phyloP scores from a whole-genome alignment of 495 filamentous ascomycete species.

The Venustampulla echinocandica region DNA sequence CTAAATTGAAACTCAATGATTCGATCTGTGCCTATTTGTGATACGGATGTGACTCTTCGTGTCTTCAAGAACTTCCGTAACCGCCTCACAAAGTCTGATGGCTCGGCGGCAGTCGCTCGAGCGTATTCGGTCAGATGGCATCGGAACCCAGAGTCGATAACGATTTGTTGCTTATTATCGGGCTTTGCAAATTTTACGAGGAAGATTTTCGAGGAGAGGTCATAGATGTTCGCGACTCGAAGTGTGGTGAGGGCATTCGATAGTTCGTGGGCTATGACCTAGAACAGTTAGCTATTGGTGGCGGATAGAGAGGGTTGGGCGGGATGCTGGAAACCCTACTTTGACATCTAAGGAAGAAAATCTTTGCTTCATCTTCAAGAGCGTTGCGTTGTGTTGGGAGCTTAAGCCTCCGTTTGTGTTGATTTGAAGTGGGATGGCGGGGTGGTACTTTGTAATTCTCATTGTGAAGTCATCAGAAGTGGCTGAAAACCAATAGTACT shows the following conservation, averaged over 20 bases:
- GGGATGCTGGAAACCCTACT: slow-evolving; percentile 2
- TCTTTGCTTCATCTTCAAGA: slow-evolving; percentile 96
- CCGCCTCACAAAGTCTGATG: slow-evolving; percentile 72
- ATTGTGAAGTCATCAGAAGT: too few relatives aligned
- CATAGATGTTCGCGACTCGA: slow-evolving; percentile 88
- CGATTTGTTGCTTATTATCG: slow-evolving; percentile 71
- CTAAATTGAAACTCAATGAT: slow-evolving; percentile 89
- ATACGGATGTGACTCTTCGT: slow-evolving; percentile 67
- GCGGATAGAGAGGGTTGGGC: neutral
- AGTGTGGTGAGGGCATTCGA: slow-evolving; percentile 62
- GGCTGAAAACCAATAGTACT: too few relatives aligned
- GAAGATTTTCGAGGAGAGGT: slow-evolving; percentile 78
- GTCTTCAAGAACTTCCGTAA: slow-evolving; percentile 84
- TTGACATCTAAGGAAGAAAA: slow-evolving; percentile 52
- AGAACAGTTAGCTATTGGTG: slow-evolving; percentile 17
- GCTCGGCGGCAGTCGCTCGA: slow-evolving; percentile 71
- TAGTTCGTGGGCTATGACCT: slow-evolving; percentile 93
- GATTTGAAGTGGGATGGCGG: too few relatives aligned
- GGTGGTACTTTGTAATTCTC: too few relatives aligned
- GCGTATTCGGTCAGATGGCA: slow-evolving; percentile 88
- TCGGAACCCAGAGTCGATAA: slow-evolving; percentile 93
- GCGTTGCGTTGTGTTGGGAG: too few relatives aligned
- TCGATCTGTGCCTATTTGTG: slow-evolving; percentile 86
- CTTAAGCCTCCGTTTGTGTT: too few relatives aligned
- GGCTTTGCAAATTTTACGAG: slow-evolving; percentile 88